Percentiles rank a stretch among this genome's conserved stretches.
These are phyloP conservation scores for Rutidosis leptorrhynchoides DNA, from an alignment of 129 eudicot genomes.

Conservation along the genomic window DNA sequence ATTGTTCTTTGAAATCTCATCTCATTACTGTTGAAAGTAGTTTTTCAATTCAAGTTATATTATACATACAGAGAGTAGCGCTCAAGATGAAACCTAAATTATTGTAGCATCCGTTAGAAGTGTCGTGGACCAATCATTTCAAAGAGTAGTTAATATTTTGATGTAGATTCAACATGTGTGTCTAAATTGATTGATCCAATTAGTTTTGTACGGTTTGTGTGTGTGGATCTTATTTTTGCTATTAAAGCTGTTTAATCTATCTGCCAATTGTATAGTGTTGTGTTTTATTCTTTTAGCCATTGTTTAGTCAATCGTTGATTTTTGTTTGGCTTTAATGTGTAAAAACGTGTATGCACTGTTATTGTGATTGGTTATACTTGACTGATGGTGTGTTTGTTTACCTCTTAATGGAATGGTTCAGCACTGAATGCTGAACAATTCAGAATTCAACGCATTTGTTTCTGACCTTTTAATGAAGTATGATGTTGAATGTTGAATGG, in stretches of 20 bases:
- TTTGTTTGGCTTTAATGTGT: neutral
- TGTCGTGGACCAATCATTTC: neutral
- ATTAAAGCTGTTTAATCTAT: neutral
- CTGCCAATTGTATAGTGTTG: conserved; percentile 9
- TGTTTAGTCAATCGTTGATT: conserved; percentile 1
- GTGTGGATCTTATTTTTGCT: neutral
- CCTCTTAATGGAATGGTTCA: no score
- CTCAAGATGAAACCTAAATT: neutral
- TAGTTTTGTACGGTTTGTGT: neutral
- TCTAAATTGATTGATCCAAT: neutral
- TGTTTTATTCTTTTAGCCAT: neutral
- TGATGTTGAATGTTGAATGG: no score
- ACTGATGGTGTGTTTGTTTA: neutral
- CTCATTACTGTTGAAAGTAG: neutral
- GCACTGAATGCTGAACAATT: no score
- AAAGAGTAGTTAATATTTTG: neutral
- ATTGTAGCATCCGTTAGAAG: neutral
- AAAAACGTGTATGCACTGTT: neutral
- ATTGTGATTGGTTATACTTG: neutral
- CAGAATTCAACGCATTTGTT: no score
- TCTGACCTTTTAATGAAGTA: no score
- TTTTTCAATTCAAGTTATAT: no score
- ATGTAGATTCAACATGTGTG: neutral
- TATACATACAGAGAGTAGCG: no score
- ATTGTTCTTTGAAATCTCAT: conserved; percentile 14